Conservation (phyloP, 1,284 basidiomycete genomes). For the Fomitiporia mediterranea region DNA sequence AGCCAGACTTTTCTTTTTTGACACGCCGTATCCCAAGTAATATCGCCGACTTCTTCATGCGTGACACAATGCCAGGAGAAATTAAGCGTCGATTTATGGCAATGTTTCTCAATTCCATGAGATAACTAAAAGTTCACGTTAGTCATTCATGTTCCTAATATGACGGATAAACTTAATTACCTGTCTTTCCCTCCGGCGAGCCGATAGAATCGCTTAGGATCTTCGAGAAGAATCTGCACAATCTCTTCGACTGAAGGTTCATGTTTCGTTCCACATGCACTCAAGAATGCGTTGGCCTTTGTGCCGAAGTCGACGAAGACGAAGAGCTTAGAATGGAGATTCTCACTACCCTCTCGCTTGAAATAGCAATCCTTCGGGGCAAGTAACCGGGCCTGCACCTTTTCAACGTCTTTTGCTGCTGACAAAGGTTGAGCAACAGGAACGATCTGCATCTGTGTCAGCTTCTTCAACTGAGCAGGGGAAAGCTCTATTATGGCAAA, state of each 20-base stretch:
- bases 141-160: slow-evolving; percentile 7
- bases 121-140: slow-evolving; percentile 50
- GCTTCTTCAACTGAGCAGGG: slow-evolving; percentile 37
- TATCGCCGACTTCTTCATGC: slow-evolving; percentile 70
- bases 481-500: slow-evolving; percentile 43
- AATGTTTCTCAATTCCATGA: slow-evolving; percentile 81
- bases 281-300: slow-evolving; percentile 80
- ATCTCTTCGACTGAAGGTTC: slow-evolving; percentile 87
- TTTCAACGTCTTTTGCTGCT: slow-evolving; percentile 29
- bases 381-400: slow-evolving; percentile 40
- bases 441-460: slow-evolving; percentile 54
- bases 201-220: slow-evolving; percentile 68
- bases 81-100: slow-evolving; percentile 71
- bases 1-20: slow-evolving; percentile 34
- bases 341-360: slow-evolving; percentile 43
- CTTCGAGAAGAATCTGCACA: slow-evolving; percentile 55
- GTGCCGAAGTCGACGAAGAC: slow-evolving; percentile 88
- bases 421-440: slow-evolving; percentile 33
- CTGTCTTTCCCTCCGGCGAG: slow-evolving; percentile 60
- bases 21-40: slow-evolving; percentile 68
- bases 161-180: slow-evolving; percentile 38
- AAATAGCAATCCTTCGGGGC: slow-evolving; percentile 70
- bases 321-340: slow-evolving; percentile 75
- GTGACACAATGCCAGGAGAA: slow-evolving; percentile 46
- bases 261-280: slow-evolving; percentile 81